A percentile compares a stretch with the other conserved stretches of the same genome.
Conservation (phyloP, 345 rosid species). For the Boechera stricta region DNA sequence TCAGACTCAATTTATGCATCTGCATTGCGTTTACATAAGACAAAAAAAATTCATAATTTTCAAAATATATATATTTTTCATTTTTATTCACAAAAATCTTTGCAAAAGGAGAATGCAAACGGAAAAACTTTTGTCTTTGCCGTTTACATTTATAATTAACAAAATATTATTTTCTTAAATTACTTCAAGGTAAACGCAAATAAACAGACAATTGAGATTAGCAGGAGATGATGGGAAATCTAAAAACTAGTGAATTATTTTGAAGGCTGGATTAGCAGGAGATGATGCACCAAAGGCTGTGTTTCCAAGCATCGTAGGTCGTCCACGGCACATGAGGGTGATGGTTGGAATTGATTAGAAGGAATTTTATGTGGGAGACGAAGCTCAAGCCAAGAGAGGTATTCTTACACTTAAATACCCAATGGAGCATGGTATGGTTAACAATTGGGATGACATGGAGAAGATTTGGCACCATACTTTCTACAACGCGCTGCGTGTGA, state of each 20-base stretch:
- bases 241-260: conserved; percentile 2
- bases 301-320: conserved; percentile 52
- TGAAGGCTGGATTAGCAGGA: conserved; percentile 51
- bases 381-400: conserved; percentile 36
- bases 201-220: no score
- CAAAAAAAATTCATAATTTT: background rate
- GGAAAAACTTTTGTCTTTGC: background rate
- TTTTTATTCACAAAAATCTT: background rate
- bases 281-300: conserved; percentile 50
- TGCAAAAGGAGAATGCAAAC: background rate
- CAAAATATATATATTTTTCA: background rate
- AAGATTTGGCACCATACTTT: conserved; percentile 36
- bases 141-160: background rate
- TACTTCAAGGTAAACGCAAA: background rate
- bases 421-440: conserved; percentile 31
- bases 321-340: conserved; percentile 18
- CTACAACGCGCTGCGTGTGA: conserved; percentile 5
- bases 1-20: background rate
- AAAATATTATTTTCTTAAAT: no score
- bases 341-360: background rate
- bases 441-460: conserved; percentile 43
- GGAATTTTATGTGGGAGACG: conserved; percentile 20
- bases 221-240: no score
- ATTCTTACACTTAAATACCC: conserved; percentile 28
- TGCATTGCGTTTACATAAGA: background rate